Evolutionary conservation across 495 filamentous ascomycete genomes (phyloP).

Genomic region (Melanomma pulvis-pyrius): DNA sequence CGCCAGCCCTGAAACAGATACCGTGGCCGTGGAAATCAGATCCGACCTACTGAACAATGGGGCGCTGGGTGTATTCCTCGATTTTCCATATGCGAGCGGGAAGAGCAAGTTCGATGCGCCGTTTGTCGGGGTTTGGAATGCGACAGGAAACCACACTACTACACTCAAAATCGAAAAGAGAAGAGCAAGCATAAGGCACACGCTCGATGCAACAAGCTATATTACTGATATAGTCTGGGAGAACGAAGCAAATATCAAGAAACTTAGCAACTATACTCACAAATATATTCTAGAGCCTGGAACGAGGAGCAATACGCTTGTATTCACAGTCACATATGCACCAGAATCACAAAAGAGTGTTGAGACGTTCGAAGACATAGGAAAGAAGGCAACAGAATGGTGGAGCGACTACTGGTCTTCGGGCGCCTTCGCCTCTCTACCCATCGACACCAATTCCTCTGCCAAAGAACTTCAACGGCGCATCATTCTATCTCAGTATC

Average conservation of each 20-base stretch:
- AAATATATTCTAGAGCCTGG: conserved; percentile 49
- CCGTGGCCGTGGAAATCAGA: conserved; percentile 50
- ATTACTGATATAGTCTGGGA: conserved; percentile 49
- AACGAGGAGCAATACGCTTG: background rate
- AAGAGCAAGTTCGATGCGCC: conserved; percentile 48
- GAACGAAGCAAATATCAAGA: conserved; percentile 43
- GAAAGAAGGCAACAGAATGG: conserved; percentile 29
- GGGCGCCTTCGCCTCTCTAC: conserved; percentile 55
- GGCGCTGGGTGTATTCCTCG: conserved; percentile 53
- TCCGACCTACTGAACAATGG: conserved; percentile 46
- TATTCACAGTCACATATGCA: conserved; percentile 30
- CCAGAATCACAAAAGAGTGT: background rate
- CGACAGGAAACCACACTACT: conserved; percentile 51
- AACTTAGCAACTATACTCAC: conserved; percentile 46
- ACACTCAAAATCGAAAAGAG: conserved; percentile 33
- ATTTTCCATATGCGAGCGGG: conserved; percentile 54
- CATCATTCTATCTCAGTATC: conserved; percentile 55
- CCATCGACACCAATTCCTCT: conserved; percentile 40
- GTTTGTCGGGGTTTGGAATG: conserved; percentile 54
- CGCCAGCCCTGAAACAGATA: conserved; percentile 53
- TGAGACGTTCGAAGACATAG: conserved; percentile 5
- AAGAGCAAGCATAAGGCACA: conserved; percentile 51
- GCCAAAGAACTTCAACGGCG: conserved; percentile 55
- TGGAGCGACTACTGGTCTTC: conserved; percentile 53
- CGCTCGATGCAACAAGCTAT: conserved; percentile 52